Base-by-base conservation (phyloP, 495 filamentous ascomycete species). In the Aspergillus affinis region DNA sequence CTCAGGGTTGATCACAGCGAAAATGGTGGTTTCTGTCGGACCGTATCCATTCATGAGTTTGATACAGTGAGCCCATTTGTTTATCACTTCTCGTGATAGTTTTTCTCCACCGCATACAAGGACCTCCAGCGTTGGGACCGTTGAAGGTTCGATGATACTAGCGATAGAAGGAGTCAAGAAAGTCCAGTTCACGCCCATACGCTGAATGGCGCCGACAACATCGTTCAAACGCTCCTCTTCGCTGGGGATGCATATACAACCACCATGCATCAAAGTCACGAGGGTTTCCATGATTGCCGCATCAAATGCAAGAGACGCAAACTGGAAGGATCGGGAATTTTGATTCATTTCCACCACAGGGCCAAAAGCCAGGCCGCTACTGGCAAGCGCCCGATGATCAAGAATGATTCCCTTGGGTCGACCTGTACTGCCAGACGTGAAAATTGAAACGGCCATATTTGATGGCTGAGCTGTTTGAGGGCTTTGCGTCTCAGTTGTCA, bases 161-260 rank as follows among this genome's bases (percentile, higher is more conserved):
- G 79, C 79, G 23, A 83, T 75, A 0, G 82, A 82, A 0, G 84
- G 82, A 1, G 84, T 87, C 47, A 86, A 68, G 64, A 81, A 74
- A 1, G 77, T 71, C 72, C 78, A 83, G 1, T 74, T 78, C 6
- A 83, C 81, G 13, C 75, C 65, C 65, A 82, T 69, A 1, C 75
- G 75, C 46, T 73, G 72, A 9, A 85, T 85, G 4, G 75, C 75
- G 51, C 74, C 75, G 10, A 74, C 67, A 18, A 84, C 65, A 63
- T 84, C 76, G 48, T 79, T 81, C 18, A 83, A 65, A 7, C 84
- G 72, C 12, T 86, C 81, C 10, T 86, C 71, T 47, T 86, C 82
- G 63, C 77, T 81, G 2, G 84, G 85, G 30, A 90, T 77, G 66
- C 87, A 90, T 4, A 87, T 72, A 55, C 78, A 82, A 26, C 80